A percentile compares a stretch with the other conserved stretches of the same genome.
Conservation (phyloP, 345 rosid genomes). For the Arabis alpina region DNA sequence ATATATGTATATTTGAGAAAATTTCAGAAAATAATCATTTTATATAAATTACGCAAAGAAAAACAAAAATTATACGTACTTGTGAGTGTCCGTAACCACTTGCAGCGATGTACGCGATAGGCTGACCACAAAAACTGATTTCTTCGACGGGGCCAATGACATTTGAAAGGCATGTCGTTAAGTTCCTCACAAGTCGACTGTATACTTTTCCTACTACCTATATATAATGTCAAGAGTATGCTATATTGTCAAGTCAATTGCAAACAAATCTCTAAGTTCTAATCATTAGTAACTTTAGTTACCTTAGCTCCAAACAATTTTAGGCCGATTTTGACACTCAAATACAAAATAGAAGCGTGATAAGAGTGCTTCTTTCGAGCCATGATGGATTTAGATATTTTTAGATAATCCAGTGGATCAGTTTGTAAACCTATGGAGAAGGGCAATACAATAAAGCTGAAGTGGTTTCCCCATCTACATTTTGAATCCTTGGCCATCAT, state of each 20-base stretch:
- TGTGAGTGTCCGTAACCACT: conserved; percentile 64
- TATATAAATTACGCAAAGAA: background rate
- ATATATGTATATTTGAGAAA: background rate
- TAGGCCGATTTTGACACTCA: background rate
- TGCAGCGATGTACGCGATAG: conserved; percentile 63
- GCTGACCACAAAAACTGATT: conserved; percentile 59
- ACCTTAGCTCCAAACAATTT: conserved; percentile 52
- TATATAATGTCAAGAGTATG: conserved; percentile 1
- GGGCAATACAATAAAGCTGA: conserved; percentile 57
- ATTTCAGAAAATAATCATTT: background rate
- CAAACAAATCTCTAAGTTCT: background rate
- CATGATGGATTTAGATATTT: conserved; percentile 48
- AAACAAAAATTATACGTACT: background rate
- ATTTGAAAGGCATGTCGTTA: conserved; percentile 61
- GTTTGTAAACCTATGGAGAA: conserved; percentile 45
- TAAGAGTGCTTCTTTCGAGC: conserved; percentile 60
- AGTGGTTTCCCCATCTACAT: conserved; percentile 62
- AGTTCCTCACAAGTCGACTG: conserved; percentile 41
- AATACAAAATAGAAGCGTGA: conserved; percentile 45
- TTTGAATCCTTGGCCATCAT: conserved; percentile 55
- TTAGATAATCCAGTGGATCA: conserved; percentile 57
- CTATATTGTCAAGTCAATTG: background rate
- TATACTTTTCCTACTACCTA: conserved; percentile 46
- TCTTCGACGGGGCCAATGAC: conserved; percentile 60
- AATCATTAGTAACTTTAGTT: background rate